phyloP scores from a whole-genome alignment of 805 yeast genomes.

The Ogataea chonburiensis region DNA sequence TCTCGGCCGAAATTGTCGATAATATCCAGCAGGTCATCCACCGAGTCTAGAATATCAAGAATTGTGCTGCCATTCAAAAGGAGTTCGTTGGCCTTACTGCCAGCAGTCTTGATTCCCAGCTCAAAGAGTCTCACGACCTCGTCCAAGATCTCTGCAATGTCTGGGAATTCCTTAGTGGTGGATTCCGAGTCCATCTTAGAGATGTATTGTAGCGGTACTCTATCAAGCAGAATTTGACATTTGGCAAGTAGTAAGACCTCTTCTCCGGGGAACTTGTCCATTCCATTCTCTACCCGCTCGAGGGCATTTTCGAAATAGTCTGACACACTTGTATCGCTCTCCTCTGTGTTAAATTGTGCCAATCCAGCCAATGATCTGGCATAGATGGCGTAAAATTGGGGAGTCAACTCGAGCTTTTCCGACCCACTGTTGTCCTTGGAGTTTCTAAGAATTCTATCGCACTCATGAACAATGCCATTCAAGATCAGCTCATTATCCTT shows the following conservation, averaged over 20 bases:
- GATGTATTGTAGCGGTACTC: conserved; percentile 58
- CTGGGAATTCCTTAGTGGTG: conserved; percentile 33
- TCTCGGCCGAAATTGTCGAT: conserved; percentile 63
- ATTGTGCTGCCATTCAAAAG: conserved; percentile 32
- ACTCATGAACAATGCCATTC: conserved; percentile 89
- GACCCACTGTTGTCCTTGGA: conserved; percentile 31
- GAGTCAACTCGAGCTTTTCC: conserved; percentile 37
- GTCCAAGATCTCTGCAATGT: conserved; percentile 43
- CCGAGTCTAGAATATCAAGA: conserved; percentile 51
- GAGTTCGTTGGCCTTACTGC: conserved; percentile 19
- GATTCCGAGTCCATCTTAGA: conserved; percentile 49
- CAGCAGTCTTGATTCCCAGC: conserved; percentile 37
- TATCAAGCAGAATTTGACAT: conserved; percentile 52
- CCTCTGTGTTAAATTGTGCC: conserved; percentile 48
- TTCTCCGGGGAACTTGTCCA: conserved; percentile 47
- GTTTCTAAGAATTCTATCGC: conserved; percentile 72
- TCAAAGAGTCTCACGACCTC: conserved; percentile 47
- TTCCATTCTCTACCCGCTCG: conserved; percentile 65
- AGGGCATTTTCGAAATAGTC: conserved; percentile 69
- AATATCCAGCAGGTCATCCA: conserved; percentile 69
- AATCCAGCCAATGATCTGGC: conserved; percentile 68
- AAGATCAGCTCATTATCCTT: conserved; percentile 62
- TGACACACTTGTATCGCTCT: conserved; percentile 33
- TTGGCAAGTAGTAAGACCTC: conserved; percentile 49
- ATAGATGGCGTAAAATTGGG: conserved; percentile 68